Conservation (phyloP, 2,329 filamentous ascomycete species). For the Trichoderma cornu-damae region DNA sequence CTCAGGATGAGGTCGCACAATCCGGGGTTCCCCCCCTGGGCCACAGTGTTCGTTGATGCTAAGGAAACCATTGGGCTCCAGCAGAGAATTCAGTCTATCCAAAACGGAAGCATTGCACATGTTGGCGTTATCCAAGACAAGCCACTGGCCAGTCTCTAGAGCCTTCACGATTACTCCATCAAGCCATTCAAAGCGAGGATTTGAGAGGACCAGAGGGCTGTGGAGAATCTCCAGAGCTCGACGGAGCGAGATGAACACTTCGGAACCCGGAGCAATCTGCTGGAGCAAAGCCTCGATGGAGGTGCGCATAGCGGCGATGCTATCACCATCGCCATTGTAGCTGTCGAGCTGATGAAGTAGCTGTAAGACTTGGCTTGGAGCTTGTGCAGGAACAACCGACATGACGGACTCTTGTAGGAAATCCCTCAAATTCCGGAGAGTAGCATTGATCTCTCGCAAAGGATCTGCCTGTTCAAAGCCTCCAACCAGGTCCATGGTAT, state of each 20-base stretch:
- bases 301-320: slow-evolving; percentile 36
- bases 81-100: slow-evolving; percentile 86
- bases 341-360: slow-evolving; percentile 48
- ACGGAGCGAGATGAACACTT: slow-evolving; percentile 44
- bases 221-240: slow-evolving; percentile 48
- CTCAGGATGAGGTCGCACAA: slow-evolving; percentile 75
- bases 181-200: slow-evolving; percentile 90
- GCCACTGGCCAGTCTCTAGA: slow-evolving; percentile 79
- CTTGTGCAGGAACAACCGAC: slow-evolving; percentile 41
- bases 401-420: slow-evolving; percentile 50
- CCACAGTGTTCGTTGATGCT: slow-evolving; percentile 92
- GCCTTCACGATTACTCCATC: slow-evolving; percentile 89
- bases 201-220: slow-evolving; percentile 54
- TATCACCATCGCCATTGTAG: slow-evolving; percentile 35
- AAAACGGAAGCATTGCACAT: slow-evolving; percentile 92
- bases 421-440: slow-evolving; percentile 44
- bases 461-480: slow-evolving; percentile 94
- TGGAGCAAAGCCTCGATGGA: slow-evolving; percentile 38
- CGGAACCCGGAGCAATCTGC: slow-evolving; percentile 40
- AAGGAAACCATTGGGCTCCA: slow-evolving; percentile 82
- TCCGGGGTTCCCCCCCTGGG: slow-evolving; percentile 70
- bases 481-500: slow-evolving; percentile 94
- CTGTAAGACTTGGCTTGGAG: slow-evolving; percentile 44
- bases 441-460: slow-evolving; percentile 61
- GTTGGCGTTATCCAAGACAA: slow-evolving; percentile 95